phyloP scores from a whole-genome alignment of 2,329 filamentous ascomycete species.

The Bipolaris gigantea region DNA sequence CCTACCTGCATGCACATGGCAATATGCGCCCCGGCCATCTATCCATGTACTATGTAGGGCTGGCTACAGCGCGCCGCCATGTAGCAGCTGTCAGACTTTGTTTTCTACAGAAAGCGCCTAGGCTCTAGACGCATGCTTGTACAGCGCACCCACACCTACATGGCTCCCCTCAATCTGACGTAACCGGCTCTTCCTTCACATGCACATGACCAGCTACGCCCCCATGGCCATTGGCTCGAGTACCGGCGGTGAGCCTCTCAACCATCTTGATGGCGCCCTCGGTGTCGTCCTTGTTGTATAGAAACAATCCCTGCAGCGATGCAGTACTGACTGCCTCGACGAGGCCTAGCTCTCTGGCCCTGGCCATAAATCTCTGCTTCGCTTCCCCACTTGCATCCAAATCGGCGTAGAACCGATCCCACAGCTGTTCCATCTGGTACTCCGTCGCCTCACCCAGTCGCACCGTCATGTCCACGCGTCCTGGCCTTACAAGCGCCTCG shows the following conservation, averaged over 20 bases:
- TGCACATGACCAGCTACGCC: constrained; percentile 39
- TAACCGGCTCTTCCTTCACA: constrained; percentile 18
- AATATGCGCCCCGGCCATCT: too few species aligned
- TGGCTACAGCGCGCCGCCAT: too few species aligned
- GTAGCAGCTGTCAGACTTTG: too few species aligned
- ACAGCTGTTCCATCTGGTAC: constrained; percentile 83
- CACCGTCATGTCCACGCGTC: constrained; percentile 90
- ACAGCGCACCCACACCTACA: background rate
- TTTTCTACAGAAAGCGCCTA: too few species aligned
- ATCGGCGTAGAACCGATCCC: constrained; percentile 93
- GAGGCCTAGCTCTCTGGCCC: constrained; percentile 70
- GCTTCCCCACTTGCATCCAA: constrained; percentile 66
- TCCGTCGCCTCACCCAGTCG: constrained; percentile 84
- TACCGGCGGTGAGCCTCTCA: constrained; percentile 56
- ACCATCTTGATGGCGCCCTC: constrained; percentile 83
- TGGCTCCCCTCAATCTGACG: background rate
- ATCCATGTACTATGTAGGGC: too few species aligned
- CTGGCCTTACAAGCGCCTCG: constrained; percentile 84
- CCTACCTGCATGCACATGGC: too few species aligned
- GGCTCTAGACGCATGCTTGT: background rate
- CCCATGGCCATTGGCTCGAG: constrained; percentile 31
- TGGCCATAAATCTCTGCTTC: constrained; percentile 69
- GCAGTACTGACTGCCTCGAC: constrained; percentile 79
- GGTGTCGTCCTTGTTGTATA: constrained; percentile 93
- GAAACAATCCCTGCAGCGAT: constrained; percentile 87